Conservation (phyloP, 192 early-diverging fungal genomes). For the Podochytrium sp. region DNA sequence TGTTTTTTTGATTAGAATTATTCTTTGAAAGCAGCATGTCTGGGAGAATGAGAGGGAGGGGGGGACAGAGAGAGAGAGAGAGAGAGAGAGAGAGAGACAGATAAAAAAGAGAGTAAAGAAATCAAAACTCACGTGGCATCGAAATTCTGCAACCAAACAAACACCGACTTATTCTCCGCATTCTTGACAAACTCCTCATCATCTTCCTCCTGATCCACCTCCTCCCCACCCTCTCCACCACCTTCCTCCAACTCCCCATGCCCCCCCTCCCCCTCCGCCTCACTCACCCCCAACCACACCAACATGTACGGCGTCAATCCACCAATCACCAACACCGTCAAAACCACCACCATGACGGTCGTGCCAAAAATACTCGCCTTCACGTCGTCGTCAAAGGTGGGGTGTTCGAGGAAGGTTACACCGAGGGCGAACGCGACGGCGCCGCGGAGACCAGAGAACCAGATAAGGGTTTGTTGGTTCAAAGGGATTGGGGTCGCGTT, state of each 20-base stretch:
- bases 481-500: slow-evolving; percentile 42
- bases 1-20: neutral
- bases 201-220: slow-evolving; percentile 39
- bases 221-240: slow-evolving; percentile 33
- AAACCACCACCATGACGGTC: slow-evolving; percentile 60
- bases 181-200: slow-evolving; percentile 24
- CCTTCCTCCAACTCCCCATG: slow-evolving; percentile 19
- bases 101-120: neutral
- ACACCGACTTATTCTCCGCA: slow-evolving; percentile 44
- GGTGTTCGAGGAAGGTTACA: slow-evolving; percentile 61
- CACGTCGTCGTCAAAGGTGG: slow-evolving; percentile 48
- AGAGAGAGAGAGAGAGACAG: too few relatives aligned
- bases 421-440: slow-evolving; percentile 67
- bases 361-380: slow-evolving; percentile 66
- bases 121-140: slow-evolving; percentile 47
- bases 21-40: too few relatives aligned
- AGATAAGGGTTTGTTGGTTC: slow-evolving; percentile 58
- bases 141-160: slow-evolving; percentile 52
- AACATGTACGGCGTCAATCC: slow-evolving; percentile 64
- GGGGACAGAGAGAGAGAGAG: neutral
- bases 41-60: too few relatives aligned
- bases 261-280: slow-evolving; percentile 18
- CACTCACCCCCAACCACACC: slow-evolving; percentile 50
- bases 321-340: slow-evolving; percentile 62
- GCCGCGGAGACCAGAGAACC: slow-evolving; percentile 65